Conservation (phyloP, 768 basidiomycete species). For the Kwoniella bestiolae region DNA sequence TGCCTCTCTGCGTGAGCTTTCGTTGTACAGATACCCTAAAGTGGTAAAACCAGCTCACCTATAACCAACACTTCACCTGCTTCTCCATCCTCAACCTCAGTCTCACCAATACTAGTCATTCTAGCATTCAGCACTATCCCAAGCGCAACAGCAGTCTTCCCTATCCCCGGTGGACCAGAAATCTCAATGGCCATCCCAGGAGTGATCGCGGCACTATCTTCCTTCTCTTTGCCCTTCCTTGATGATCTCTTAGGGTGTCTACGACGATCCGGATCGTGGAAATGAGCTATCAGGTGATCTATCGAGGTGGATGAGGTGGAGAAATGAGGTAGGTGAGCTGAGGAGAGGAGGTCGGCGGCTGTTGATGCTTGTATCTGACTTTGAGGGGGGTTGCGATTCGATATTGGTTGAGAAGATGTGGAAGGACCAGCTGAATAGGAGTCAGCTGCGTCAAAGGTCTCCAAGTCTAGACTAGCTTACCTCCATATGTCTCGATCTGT, state of each 20-base stretch:
- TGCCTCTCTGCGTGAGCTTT: background rate
- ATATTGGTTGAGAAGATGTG: background rate
- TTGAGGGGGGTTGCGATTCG: background rate
- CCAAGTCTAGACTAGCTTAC: constrained; percentile 22
- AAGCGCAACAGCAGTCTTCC: constrained; percentile 47
- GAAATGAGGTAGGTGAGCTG: constrained; percentile 22
- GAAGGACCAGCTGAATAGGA: constrained; percentile 10
- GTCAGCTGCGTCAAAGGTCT: background rate
- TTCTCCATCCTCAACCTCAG: constrained; percentile 3
- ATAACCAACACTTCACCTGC: constrained; percentile 49
- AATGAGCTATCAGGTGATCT: constrained; percentile 41
- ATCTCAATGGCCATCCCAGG: constrained; percentile 53
- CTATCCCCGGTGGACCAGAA: constrained; percentile 53
- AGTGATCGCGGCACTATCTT: constrained; percentile 27
- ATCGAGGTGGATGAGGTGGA: constrained; percentile 40
- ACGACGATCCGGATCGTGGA: background rate
- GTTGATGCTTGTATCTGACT: constrained; percentile 31
- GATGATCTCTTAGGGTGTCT: background rate
- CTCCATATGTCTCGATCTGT: constrained; percentile 28
- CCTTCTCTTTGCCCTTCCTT: constrained; percentile 22
- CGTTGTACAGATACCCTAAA: background rate
- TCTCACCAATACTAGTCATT: constrained; percentile 7
- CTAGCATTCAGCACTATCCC: constrained; percentile 42
- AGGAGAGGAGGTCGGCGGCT: constrained; percentile 30
- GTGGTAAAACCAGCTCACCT: constrained; percentile 50